Evolutionary conservation across 2,329 filamentous ascomycete species (phyloP), one percentile per base, ranked within the genome.

Genomic region (Hirsutella minnesotensis): DNA sequence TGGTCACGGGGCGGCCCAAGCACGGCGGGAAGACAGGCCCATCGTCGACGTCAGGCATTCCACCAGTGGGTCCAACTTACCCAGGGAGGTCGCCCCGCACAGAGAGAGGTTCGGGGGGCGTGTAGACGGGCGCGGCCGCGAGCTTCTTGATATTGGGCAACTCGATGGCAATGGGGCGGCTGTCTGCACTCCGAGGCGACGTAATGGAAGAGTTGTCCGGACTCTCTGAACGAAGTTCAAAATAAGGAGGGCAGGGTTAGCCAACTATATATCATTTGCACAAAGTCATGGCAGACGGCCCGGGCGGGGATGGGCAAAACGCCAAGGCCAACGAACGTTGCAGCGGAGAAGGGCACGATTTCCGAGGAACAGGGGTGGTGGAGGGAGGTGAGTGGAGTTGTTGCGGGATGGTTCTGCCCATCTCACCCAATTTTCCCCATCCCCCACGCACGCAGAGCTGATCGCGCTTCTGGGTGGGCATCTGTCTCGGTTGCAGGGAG

Each of bases 21-120:
- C 2, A 30, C 30, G 27, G 13, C 18, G 18, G 5, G 20, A 39
- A n/a, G n/a, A n/a, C n/a, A n/a, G 37, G 3, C 3, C 21, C 24
- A n/a, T 10, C 15, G 9, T 36, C 30, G 37, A 35, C 42, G 9
- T 39, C 42, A 31, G 20, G 37, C 37, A 39, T 29, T 38, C 36
- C 36, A 38, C 9, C 34, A 13, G 27, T 16, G 38, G 35, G 40
- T 12, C 29, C 13, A 13, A 41, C 70, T 55, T 69, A 79, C 77
- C 75, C 75, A 54, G 65, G 67, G 39, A 75, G 53, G 56, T 80
- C 76, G 41, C 76, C 77, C 43, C 76, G 66, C 37, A 70, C 77
- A 21, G 75, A 77, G 20, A 80, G 57, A 47, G 68, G 69, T 48
- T 68, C 68, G 19, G 63, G 66, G 18, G 67, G 67, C 20, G 66